Evolutionary conservation across 805 yeast species (phyloP), one percentile per base, ranked within the genome.

Genomic region (Sugiyamaella americana): DNA sequence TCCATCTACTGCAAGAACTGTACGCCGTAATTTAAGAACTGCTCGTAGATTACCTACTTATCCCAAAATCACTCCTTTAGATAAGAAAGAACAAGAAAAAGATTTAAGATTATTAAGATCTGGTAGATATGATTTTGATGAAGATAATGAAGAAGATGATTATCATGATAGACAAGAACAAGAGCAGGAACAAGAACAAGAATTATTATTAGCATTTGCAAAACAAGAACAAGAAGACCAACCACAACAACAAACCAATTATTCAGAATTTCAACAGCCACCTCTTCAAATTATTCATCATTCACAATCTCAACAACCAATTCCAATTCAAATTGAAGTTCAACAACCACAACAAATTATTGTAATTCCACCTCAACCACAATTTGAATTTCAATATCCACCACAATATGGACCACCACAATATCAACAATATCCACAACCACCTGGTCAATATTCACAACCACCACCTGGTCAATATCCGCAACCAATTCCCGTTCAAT

Each of bases 21-120:
- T 60, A 42, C 51, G 53, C 35, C 46, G 44, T 11, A 62, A 62
- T 47, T 50, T 60, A 17, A 56, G 55, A 38, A 54, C 57, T n/a
- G 62, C 55, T 20, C 46, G 51, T 29, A 36, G 38, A n/a, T 44
- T 61, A 20, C 46, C 55, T 2, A 19, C 49, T 4, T 49, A 46
- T 39, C 49, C 58, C 18, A 46, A 24, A 24, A 46, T 58, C 30
- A 37, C 57, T 8, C 37, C 48, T 2, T 53, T 60, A 18, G 55
- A 51, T 19, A 37, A 40, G 2, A 51, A 44, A 19, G 60, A 55
- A 30, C 51, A 52, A 23, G 45, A 40, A 4, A 29, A 41, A 10
- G 58, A 54, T 30, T 34, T 54, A 37, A 18, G 26, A 6, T 16
- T 40, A 37, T 45, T 54, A 19, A 41, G 51, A 13, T 34, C 39